Evolutionary conservation across 768 basidiomycete genomes (phyloP).

Genomic region (Hydnomerulius pinastri): DNA sequence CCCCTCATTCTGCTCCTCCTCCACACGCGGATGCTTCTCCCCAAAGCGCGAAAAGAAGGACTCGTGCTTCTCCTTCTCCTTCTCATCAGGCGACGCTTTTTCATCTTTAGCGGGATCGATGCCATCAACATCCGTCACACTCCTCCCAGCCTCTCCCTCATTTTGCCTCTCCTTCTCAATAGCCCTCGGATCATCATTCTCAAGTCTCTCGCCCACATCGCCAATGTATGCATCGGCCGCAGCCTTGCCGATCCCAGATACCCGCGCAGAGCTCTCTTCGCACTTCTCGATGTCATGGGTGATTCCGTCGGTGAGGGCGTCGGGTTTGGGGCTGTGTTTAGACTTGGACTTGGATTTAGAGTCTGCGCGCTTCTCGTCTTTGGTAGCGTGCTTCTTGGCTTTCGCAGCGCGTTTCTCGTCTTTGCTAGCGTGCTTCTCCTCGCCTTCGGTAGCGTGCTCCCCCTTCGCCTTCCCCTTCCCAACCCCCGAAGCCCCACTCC

Average conservation of each 20-base stretch:
- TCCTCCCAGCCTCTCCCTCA: neutral
- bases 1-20: constrained; percentile 13
- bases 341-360: too few relatives aligned
- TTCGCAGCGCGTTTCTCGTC: too few relatives aligned
- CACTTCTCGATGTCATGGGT: too few relatives aligned
- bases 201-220: neutral
- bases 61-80: constrained; percentile 35
- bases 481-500: neutral
- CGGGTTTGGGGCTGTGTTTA: too few relatives aligned
- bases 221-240: neutral
- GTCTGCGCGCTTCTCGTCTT: too few relatives aligned
- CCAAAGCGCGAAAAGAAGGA: constrained; percentile 17
- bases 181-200: neutral
- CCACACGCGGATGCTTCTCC: constrained; percentile 19
- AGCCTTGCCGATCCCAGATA: neutral
- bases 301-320: too few relatives aligned
- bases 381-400: too few relatives aligned
- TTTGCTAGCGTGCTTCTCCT: neutral
- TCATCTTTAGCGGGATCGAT: neutral
- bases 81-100: constrained; percentile 9
- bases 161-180: neutral
- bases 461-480: neutral
- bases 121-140: neutral
- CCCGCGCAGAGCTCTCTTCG: too few relatives aligned
- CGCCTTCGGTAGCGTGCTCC: neutral